phyloP scores from a whole-genome alignment of 179 eudicot genomes.

The Spinacia oleracea region DNA sequence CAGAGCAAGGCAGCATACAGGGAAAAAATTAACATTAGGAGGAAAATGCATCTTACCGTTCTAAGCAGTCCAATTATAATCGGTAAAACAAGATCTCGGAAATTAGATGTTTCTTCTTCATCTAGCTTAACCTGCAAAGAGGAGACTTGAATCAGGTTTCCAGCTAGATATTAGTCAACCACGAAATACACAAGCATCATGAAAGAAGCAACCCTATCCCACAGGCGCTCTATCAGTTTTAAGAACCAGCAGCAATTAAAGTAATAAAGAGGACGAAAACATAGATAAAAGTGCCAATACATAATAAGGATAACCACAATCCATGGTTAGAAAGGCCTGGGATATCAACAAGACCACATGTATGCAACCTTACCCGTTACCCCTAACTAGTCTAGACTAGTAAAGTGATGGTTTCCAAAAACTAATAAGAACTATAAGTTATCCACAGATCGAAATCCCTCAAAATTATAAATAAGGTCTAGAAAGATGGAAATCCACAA shows the following conservation, averaged over 20 bases:
- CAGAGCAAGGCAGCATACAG: not conserved
- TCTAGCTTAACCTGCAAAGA: constrained; percentile 60
- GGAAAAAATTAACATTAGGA: not conserved
- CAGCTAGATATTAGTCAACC: not conserved
- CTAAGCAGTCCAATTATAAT: constrained; percentile 86
- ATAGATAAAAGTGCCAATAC: not conserved
- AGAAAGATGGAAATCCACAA: not conserved
- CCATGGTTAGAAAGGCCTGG: not conserved
- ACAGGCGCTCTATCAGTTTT: not conserved
- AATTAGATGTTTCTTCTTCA: constrained; percentile 66
- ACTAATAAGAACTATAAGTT: not conserved
- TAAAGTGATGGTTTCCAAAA: not conserved
- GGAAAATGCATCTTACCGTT: constrained; percentile 60
- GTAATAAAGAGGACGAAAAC: not conserved
- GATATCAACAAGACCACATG: not conserved
- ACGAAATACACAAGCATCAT: not conserved
- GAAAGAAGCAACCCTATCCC: not conserved
- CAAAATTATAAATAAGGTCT: not conserved
- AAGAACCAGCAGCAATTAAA: not conserved
- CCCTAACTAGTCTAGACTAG: not conserved
- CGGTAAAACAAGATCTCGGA: constrained; percentile 87
- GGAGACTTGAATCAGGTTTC: constrained; percentile 11
- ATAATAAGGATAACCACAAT: not conserved
- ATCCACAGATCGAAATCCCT: not conserved
- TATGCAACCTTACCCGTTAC: not conserved